Evolutionary conservation across 768 basidiomycete species (phyloP), one percentile per base, ranked within the genome.

Genomic region (Ephemerocybe angulata): DNA sequence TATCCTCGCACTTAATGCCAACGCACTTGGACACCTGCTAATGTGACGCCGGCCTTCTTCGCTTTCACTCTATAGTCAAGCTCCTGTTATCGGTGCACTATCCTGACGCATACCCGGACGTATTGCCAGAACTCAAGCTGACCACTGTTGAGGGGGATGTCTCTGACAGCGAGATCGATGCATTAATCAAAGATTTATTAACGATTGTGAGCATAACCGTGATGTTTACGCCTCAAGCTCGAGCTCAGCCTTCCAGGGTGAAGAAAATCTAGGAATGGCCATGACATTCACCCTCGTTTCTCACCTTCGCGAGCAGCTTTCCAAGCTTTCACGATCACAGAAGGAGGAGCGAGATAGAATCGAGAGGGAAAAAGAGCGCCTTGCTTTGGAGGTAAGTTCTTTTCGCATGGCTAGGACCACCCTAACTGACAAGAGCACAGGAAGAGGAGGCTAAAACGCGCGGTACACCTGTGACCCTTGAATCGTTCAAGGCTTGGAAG

Each of bases 241-340:
- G 4, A 22, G 13, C 25, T 22, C 21, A 44, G 11, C 28, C n/a
- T 46, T 31, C 35, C 50, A 90, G 88, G 90, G 88, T 53, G 82
- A 87, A 65, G 92, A 94, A 65, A 93, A 90, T 67, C 64, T 92
- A 21, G 93, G 93, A 40, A 95, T 95, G 88, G 94, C 97, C 2
- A 98, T 98, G 94, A 95, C 94, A 17, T 99, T 97, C 66, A 93
- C 96, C 0, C 77, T 99, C 17, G 86, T 93, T 11, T 87, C 90
- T 0, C 86, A 89, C 62, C 79, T 97, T 42, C 79, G 89, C 59
- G 94, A 98, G 69, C 77, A 83, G 48, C 73, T 98, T 15, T 81
- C 85, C 4, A 63, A 66, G 17, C 71, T 95, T 24, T 81, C 93
- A 31, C 79, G 79, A 35, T 63, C 72, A 58, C 75, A 77, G 52